Conservation (phyloP, 1,139 yeast genomes). For the Hanseniaspora uvarum region DNA sequence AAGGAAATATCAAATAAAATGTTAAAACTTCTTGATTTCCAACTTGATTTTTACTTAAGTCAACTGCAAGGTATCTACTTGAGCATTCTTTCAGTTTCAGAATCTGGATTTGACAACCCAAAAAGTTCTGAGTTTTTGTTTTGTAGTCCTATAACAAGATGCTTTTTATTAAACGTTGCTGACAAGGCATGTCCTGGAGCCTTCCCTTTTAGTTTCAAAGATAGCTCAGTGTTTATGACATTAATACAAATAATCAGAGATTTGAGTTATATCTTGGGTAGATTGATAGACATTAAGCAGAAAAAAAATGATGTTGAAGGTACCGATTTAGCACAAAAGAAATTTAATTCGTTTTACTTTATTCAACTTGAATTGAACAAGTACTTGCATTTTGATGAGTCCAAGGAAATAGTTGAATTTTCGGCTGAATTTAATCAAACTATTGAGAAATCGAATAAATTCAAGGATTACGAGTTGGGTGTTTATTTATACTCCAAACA, state of each 20-base stretch:
- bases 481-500: constrained; percentile 4
- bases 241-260: not conserved
- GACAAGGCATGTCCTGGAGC: constrained; percentile 11
- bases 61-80: constrained; percentile 14
- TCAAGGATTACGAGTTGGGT: constrained; percentile 9
- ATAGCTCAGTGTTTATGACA: not conserved
- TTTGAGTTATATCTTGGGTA: not conserved
- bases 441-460: not conserved
- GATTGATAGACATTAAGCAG: not conserved
- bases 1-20: not conserved
- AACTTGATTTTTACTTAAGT: constrained; percentile 9
- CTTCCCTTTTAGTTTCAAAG: constrained; percentile 9
- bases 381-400: constrained; percentile 1
- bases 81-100: constrained; percentile 4
- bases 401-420: not conserved
- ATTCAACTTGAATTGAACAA: not conserved
- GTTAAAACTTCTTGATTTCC: not conserved
- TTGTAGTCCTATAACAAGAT: constrained; percentile 11
- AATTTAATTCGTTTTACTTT: not conserved
- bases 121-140: constrained; percentile 2
- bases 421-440: not conserved
- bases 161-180: constrained; percentile 7
- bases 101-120: constrained; percentile 10
- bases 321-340: not conserved
- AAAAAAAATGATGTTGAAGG: not conserved